Percentiles rank a stretch among this genome's conserved stretches.
Evolutionary conservation across 192 early-diverging fungal species (phyloP).

Genomic region (Podochytrium sp.): DNA sequence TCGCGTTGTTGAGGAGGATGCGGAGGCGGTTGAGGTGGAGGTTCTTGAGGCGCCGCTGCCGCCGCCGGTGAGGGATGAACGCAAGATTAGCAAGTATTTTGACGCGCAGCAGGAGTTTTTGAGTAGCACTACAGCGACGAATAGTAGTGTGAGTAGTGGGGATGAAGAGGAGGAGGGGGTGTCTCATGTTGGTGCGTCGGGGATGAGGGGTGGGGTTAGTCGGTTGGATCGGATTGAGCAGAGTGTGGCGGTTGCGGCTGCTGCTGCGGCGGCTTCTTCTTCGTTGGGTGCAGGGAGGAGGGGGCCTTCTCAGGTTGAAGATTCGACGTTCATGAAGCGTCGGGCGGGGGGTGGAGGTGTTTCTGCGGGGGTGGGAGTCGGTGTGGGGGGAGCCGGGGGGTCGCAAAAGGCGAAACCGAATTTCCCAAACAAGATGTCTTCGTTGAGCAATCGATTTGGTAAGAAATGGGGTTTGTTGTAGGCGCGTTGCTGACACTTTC

Average conservation of each 20-base stretch:
- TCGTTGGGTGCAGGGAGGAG: too few relatives aligned
- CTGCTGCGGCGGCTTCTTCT: neutral
- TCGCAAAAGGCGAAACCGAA: neutral
- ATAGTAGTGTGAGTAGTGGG: neutral
- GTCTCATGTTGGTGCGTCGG: neutral
- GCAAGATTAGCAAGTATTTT: constrained; percentile 11
- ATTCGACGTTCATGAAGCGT: constrained; percentile 18
- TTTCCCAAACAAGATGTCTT: neutral
- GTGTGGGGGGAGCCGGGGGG: neutral
- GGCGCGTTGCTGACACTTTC: neutral
- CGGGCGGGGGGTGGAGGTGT: neutral
- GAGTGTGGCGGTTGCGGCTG: neutral
- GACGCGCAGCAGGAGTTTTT: constrained; percentile 13
- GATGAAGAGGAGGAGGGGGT: neutral
- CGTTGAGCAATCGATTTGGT: neutral
- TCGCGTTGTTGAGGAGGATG: too few relatives aligned
- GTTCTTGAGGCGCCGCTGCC: neutral
- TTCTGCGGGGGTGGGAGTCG: neutral
- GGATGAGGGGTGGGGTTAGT: neutral
- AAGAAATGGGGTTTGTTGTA: neutral
- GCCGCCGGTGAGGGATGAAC: neutral
- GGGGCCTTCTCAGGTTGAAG: neutral
- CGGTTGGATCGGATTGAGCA: constrained; percentile 1
- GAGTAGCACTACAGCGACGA: neutral
- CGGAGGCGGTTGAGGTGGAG: too few relatives aligned